Percentiles rank a stretch among this genome's conserved stretches.
These are phyloP conservation scores for Spatholobus suberectus DNA, from an alignment of 306 rosid genomes.

Conservation along the genomic window DNA sequence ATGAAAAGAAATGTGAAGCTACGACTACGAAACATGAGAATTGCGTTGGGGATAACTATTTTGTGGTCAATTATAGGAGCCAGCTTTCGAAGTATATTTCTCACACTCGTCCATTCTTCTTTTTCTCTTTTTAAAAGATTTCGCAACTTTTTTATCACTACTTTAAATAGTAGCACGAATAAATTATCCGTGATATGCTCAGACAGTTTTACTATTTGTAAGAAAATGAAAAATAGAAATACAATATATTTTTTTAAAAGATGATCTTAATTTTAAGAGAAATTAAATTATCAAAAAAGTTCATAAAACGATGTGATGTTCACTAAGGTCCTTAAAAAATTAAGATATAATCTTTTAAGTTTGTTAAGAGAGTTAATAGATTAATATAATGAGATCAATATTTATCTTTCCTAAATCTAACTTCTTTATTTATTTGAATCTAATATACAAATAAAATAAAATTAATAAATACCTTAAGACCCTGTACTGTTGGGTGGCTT, in stretches of 20 bases:
- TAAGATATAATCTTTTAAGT: neutral
- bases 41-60: neutral
- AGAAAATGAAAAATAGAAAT: too few relatives aligned
- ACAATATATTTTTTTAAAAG: too few relatives aligned
- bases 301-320: too few relatives aligned
- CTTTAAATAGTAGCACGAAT: too few relatives aligned
- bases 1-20: neutral
- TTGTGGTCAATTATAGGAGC: neutral
- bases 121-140: neutral
- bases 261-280: too few relatives aligned
- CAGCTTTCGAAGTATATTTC: neutral
- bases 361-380: neutral
- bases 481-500: too few relatives aligned
- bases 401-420: neutral
- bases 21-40: neutral
- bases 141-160: neutral
- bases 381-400: neutral
- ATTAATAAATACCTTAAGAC: neutral
- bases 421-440: too few relatives aligned
- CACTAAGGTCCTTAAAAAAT: too few relatives aligned
- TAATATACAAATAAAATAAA: neutral
- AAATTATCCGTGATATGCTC: too few relatives aligned
- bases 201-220: too few relatives aligned
- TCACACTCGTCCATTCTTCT: neutral
- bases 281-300: too few relatives aligned